Evolutionary conservation across 2,329 filamentous ascomycete species (phyloP), one percentile per base, ranked within the genome.

Genomic region (Tolypocladium tropicale): DNA sequence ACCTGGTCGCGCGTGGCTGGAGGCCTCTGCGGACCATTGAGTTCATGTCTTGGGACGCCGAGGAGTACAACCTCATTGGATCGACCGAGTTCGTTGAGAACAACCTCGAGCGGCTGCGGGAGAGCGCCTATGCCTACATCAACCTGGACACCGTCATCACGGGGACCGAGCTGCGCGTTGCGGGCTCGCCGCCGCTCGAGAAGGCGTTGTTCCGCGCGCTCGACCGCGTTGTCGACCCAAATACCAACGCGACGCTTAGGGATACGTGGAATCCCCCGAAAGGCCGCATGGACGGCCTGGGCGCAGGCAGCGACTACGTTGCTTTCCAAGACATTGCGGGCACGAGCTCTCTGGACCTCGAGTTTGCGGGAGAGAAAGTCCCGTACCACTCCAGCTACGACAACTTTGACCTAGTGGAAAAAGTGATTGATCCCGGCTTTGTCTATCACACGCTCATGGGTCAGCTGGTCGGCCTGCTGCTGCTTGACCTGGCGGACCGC

Each of bases 41-140:
- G 69, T 97, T 99, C 70, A 91, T 92, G 66, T 96, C 90, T 36
- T 99, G 94, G 94, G 94, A 99, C 69, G 94, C 83, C 4, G 87
- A 87, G 63, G 90, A 93, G 70, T 97, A 96, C 75, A 96, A 96
- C 70, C 76, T 94, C 50, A 89, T 96, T 57, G 94, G 94, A 10
- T 95, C 90, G 12, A 97, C 94, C 2, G 94, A 99, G 70, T 93
- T 88, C 65, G 94, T 99, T 50, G 94, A 99, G 73, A 86, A 88
- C 51, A 86, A 93, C 62, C 77, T 90, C 32, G 84, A 92, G 0
- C 70, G 75, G 3, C 78, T 99, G 7, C 86, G 89, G 46, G 75
- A 80, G 21, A 81, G 94, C 63, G 93, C 83, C 0, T 84, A 90
- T 60, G 92, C 89, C 11, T 99, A 99, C 66, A 78, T 99, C 61